Conservation (phyloP, 2,329 filamentous ascomycete species). For the Calonectria pseudoreteaudii region DNA sequence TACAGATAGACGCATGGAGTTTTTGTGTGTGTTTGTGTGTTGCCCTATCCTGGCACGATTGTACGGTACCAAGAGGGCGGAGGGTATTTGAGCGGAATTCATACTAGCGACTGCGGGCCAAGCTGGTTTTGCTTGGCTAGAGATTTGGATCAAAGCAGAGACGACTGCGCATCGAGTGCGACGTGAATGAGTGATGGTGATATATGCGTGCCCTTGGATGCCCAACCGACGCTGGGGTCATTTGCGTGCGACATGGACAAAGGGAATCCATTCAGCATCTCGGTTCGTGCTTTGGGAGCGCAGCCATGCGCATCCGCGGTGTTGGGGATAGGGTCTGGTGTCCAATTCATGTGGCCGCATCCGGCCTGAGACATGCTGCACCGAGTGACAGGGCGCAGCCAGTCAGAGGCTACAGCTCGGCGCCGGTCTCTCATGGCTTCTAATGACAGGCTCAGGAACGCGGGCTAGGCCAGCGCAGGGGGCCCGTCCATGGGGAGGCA, state of each 20-base stretch:
- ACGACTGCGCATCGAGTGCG: neutral
- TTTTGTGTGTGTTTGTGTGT: constrained; percentile 23
- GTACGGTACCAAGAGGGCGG: constrained; percentile 24
- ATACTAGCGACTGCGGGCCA: constrained; percentile 27
- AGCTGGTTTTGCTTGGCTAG: constrained; percentile 22
- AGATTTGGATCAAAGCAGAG: constrained; percentile 1
- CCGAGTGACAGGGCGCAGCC: constrained; percentile 8
- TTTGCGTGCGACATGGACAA: neutral
- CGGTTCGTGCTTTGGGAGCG: neutral
- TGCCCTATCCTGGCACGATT: constrained; percentile 25
- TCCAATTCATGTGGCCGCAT: constrained; percentile 33
- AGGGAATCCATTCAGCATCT: neutral
- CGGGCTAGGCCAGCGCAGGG: neutral
- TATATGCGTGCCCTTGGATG: neutral
- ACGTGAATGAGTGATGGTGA: neutral
- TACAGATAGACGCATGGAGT: constrained; percentile 34
- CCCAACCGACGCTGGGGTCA: neutral
- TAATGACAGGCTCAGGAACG: constrained; percentile 7
- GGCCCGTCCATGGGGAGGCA: neutral
- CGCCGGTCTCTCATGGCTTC: neutral
- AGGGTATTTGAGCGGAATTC: constrained; percentile 29
- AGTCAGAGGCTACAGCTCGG: neutral
- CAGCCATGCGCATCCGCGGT: neutral
- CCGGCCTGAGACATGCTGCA: constrained; percentile 33
- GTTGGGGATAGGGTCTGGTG: constrained; percentile 33